Conservation (phyloP, 2,329 filamentous ascomycete genomes). For the Leptosphaerulina australis region DNA sequence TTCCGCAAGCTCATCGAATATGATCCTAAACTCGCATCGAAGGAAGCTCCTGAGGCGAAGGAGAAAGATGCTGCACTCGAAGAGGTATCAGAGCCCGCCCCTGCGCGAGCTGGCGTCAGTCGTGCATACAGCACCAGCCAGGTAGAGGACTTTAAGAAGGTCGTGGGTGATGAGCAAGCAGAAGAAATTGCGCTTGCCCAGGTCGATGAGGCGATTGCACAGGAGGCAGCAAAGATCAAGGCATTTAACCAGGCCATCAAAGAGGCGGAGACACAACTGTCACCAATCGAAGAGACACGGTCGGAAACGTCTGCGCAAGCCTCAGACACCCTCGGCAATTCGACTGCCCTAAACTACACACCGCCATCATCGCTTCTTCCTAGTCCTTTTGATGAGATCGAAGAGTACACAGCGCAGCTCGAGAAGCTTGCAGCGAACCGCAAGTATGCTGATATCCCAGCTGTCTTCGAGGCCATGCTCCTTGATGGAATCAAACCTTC, state of each 20-base stretch:
- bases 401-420: constrained; percentile 80
- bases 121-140: constrained; percentile 61
- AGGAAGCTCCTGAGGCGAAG: constrained; percentile 46
- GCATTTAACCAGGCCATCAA: constrained; percentile 53
- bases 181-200: constrained; percentile 70
- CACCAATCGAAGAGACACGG: constrained; percentile 36
- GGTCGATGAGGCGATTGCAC: constrained; percentile 82
- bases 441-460: constrained; percentile 85
- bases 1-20: constrained; percentile 88
- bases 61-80: constrained; percentile 41
- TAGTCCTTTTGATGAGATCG: constrained; percentile 63
- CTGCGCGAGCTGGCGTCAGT: constrained; percentile 46
- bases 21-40: constrained; percentile 63
- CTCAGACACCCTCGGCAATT: constrained; percentile 37
- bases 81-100: constrained; percentile 37
- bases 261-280: constrained; percentile 43
- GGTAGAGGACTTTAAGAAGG: constrained; percentile 66
- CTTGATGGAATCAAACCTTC: constrained; percentile 80
- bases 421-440: constrained; percentile 72
- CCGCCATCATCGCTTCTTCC: constrained; percentile 61
- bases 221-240: constrained; percentile 71
- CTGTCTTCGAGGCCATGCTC: constrained; percentile 89
- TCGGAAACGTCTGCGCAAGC: constrained; percentile 42
- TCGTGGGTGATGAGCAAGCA: constrained; percentile 54
- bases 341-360: constrained; percentile 35